phyloP scores from a whole-genome alignment of 1,284 basidiomycete genomes.

The Microbotryum lychnidis-dioicae region DNA sequence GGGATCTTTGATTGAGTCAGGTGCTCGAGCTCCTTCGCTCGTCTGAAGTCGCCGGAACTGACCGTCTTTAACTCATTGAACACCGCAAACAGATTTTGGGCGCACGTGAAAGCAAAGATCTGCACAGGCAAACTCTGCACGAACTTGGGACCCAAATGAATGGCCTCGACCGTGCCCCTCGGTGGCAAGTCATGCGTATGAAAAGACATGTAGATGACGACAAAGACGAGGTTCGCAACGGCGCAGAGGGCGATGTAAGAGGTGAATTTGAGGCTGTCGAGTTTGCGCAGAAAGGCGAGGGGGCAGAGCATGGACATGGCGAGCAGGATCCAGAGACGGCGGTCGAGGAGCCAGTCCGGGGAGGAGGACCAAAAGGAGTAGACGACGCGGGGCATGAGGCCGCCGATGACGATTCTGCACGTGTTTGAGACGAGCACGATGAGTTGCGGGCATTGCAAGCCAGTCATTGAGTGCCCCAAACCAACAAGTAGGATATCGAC shows the following conservation, averaged over 20 bases:
- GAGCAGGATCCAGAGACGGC: constrained; percentile 71
- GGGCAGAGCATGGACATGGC: constrained; percentile 79
- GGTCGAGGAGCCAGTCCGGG: constrained; percentile 64
- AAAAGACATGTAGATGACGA: constrained; percentile 36
- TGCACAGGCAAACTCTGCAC: constrained; percentile 86
- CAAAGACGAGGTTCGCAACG: constrained; percentile 51
- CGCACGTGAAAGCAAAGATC: constrained; percentile 47
- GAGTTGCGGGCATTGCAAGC: background rate
- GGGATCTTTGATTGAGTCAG: background rate
- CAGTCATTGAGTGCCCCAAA: constrained; percentile 25
- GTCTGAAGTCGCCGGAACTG: background rate
- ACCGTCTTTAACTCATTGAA: constrained; percentile 74
- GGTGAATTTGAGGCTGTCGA: constrained; percentile 55
- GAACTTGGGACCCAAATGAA: constrained; percentile 67
- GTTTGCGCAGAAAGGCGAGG: constrained; percentile 66
- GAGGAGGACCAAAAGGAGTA: constrained; percentile 61
- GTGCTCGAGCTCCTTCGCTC: background rate
- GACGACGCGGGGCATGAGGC: constrained; percentile 84
- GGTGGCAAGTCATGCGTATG: constrained; percentile 21
- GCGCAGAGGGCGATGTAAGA: constrained; percentile 81
- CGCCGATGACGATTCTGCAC: constrained; percentile 80
- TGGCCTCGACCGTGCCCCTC: constrained; percentile 13
- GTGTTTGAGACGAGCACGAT: no score
- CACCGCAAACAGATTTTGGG: constrained; percentile 29
- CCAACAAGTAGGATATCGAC: constrained; percentile 64